Base-by-base conservation (phyloP, 257 asterid genomes). In the Nicotiana undulata region DNA sequence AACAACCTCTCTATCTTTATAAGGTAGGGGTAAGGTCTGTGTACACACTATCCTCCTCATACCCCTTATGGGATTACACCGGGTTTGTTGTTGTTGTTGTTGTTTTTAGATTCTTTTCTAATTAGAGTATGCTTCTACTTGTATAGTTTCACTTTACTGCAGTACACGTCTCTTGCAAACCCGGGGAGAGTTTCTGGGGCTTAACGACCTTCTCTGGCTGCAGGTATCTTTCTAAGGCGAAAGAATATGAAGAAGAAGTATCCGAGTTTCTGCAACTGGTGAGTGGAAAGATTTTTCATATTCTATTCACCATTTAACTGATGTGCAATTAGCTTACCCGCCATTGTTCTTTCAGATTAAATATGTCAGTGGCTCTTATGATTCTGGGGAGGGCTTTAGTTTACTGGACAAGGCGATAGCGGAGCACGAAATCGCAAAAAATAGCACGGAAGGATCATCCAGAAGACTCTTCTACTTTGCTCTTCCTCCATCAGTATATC, bases 401-500 rank as follows among this genome's bases (percentile, higher is more conserved):
- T 90, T 87, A 80, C 81, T 96, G 84, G 98, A 96, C 81, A 75
- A 85, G 89, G 97, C 96, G n/a, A 92, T 96, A 84, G 83, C 90
- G 22, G 93, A 90, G 92, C 97, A 94, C n/a, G 99, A 96, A 86
- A 49, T 87, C 56, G 91, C 94, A 6, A 92, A n/a, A 80, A 89
- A 89, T 80, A 90, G 88, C 80, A 81, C 84, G 3, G 93, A 91
- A 85, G 97, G 97, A 87, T 87, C 93, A 68, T 87, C 97, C n/a
- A 86, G 99, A 78, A 90, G 99, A 86, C 98, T 96, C 61, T 96
- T 96, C 89, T 96, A 96, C 86, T 88, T 96, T 53, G 99, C 99
- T 74, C 99, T 94, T 87, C 99, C 99, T 67, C 99, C 99, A n/a
- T 91, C 99, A 31, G 97, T 96, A 29, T 96, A 96, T 85, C 99